A percentile compares a stretch with the other conserved stretches of the same genome.
These are phyloP conservation scores for Haplosporangium sp. DNA, from an alignment of 371 early-diverging fungal species.

Conservation along the genomic window DNA sequence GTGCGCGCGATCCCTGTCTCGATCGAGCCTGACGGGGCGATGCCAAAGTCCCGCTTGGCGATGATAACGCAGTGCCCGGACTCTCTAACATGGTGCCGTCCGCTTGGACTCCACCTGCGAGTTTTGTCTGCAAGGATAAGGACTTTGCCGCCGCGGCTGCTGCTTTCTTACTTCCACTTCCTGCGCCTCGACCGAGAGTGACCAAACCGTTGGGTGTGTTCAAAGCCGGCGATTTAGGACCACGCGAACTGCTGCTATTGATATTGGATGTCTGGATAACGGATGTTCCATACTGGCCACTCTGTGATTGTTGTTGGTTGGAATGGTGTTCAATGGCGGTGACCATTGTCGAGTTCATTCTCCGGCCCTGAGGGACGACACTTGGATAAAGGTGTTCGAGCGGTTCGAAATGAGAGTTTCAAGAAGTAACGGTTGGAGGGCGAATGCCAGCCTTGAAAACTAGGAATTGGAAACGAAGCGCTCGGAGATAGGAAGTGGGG, in stretches of 20 bases:
- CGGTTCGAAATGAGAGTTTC: not conserved
- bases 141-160: constrained; percentile 20
- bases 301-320: constrained; percentile 33
- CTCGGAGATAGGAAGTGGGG: too few species aligned
- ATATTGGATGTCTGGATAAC: constrained; percentile 15
- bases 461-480: too few species aligned
- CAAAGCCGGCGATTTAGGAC: constrained; percentile 32
- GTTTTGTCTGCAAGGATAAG: constrained; percentile 39
- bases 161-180: constrained; percentile 30
- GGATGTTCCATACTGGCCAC: constrained; percentile 25
- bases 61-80: constrained; percentile 29
- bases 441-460: too few species aligned
- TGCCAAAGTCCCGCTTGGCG: constrained; percentile 12
- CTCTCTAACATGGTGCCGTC: constrained; percentile 25
- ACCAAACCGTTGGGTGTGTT: constrained; percentile 26
- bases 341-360: constrained; percentile 55
- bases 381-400: not conserved
- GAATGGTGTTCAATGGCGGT: constrained; percentile 53
- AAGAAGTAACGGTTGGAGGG: not conserved
- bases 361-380: constrained; percentile 21
- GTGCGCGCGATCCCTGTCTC: constrained; percentile 7
- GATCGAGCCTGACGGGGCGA: constrained; percentile 10
- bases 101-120: constrained; percentile 6
- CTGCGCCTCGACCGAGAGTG: constrained; percentile 20
- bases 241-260: constrained; percentile 13